phyloP scores from a whole-genome alignment of 202 grass and related monocot genomes.

The Zizania palustris region DNA sequence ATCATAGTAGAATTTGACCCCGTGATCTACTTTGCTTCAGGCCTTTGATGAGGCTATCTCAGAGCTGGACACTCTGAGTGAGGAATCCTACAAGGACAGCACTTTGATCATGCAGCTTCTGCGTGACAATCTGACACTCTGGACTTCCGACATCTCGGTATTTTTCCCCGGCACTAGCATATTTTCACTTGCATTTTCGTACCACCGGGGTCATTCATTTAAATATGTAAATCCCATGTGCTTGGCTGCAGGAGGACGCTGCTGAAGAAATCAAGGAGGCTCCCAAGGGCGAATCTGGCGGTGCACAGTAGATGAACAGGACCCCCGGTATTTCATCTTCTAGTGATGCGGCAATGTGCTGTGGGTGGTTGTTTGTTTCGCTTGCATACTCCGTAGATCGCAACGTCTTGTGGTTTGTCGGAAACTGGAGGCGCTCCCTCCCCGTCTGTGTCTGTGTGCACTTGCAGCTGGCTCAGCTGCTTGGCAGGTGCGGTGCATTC shows the following conservation, averaged over 20 bases:
- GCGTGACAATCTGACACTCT: constrained; percentile 75
- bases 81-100: constrained; percentile 83
- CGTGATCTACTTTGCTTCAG: constrained; percentile 33
- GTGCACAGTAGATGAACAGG: constrained; percentile 43
- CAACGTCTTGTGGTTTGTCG: constrained; percentile 22
- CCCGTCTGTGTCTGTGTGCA: neutral
- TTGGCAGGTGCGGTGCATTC: neutral
- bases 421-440: constrained; percentile 24
- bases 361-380: constrained; percentile 23
- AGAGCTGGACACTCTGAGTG: constrained; percentile 65
- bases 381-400: constrained; percentile 9
- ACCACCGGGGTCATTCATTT: neutral
- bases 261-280: constrained; percentile 72
- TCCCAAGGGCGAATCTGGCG: constrained; percentile 57
- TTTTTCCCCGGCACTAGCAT: neutral
- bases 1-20: neutral
- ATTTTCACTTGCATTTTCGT: neutral
- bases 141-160: constrained; percentile 72
- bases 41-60: constrained; percentile 80
- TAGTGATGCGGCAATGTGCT: constrained; percentile 33
- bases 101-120: constrained; percentile 81
- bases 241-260: constrained; percentile 58
- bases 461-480: constrained; percentile 16
- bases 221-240: neutral
- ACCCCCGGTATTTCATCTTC: neutral